phyloP scores from a whole-genome alignment of 352 stramenopile genomes.

The Globisporangium middletonii region DNA sequence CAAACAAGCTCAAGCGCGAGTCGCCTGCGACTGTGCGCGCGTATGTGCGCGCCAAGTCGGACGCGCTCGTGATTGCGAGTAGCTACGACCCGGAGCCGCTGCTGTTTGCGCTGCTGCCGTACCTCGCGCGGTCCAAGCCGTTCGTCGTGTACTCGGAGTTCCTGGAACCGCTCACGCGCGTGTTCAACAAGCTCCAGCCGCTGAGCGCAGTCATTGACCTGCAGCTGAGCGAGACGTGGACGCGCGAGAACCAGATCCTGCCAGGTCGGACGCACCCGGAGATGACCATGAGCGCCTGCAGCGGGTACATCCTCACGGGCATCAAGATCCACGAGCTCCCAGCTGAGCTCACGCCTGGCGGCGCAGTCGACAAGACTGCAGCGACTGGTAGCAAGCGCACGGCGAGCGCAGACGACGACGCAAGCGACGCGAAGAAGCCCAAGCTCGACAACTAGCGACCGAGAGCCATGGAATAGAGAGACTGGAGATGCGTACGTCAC shows the following conservation, averaged over 20 bases:
- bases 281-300: constrained; percentile 96
- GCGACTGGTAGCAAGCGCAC: neutral
- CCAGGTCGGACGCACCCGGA: constrained; percentile 92
- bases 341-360: neutral
- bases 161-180: constrained; percentile 88
- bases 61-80: constrained; percentile 87
- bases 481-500: neutral
- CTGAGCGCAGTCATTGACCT: constrained; percentile 91
- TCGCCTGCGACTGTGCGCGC: constrained; percentile 59
- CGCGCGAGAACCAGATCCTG: constrained; percentile 93
- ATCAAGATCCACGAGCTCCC: constrained; percentile 79
- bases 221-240: constrained; percentile 94
- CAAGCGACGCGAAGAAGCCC: constrained; percentile 10
- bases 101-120: constrained; percentile 86
- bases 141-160: constrained; percentile 97
- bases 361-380: neutral
- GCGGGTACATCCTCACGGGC: constrained; percentile 92
- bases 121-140: constrained; percentile 86
- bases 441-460: constrained; percentile 8
- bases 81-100: constrained; percentile 88
- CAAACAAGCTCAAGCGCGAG: constrained; percentile 77
- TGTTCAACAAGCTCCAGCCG: constrained; percentile 87
- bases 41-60: constrained; percentile 64
- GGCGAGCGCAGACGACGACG: neutral
- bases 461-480: neutral